phyloP scores from a whole-genome alignment of 345 rosid genomes.

The Brassica nigra region DNA sequence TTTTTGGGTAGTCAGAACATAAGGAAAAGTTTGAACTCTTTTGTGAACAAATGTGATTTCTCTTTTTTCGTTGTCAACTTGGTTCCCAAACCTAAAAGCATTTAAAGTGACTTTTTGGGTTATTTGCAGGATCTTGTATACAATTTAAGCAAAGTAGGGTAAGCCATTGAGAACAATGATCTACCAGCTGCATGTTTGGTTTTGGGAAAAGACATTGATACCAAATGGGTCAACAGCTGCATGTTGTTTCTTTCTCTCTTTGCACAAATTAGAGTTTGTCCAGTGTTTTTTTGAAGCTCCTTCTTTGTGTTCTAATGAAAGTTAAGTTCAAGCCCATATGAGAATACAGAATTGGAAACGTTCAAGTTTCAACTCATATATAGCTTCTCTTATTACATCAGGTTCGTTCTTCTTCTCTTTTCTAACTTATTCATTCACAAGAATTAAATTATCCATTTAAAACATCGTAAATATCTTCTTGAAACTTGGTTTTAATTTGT shows the following conservation, averaged over 20 bases:
- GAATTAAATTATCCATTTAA: background rate
- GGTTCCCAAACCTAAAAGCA: conserved; percentile 18
- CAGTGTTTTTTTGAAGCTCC: conserved; percentile 11
- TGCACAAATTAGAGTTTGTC: background rate
- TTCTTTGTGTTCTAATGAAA: conserved; percentile 37
- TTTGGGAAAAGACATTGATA: conserved; percentile 64
- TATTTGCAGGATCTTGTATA: conserved; percentile 88
- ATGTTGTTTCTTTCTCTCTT: background rate
- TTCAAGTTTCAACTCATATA: conserved; percentile 81
- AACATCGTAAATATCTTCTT: background rate
- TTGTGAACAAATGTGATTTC: background rate
- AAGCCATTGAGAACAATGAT: conserved; percentile 86
- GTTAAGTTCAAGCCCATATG: conserved; percentile 75
- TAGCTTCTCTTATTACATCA: conserved; percentile 82
- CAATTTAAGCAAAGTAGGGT: conserved; percentile 87
- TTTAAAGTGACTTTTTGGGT: conserved; percentile 48
- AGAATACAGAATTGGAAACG: conserved; percentile 62
- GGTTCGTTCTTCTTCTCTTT: conserved; percentile 46
- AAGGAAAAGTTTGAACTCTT: background rate
- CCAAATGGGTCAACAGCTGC: conserved; percentile 75
- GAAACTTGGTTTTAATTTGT: conserved; percentile 5
- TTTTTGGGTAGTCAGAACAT: background rate
- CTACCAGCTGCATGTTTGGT: conserved; percentile 65
- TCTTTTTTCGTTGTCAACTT: background rate
- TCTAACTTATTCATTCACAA: conserved; percentile 1